Conservation (phyloP, 495 filamentous ascomycete genomes). For the Barbatosphaeria neglecta region DNA sequence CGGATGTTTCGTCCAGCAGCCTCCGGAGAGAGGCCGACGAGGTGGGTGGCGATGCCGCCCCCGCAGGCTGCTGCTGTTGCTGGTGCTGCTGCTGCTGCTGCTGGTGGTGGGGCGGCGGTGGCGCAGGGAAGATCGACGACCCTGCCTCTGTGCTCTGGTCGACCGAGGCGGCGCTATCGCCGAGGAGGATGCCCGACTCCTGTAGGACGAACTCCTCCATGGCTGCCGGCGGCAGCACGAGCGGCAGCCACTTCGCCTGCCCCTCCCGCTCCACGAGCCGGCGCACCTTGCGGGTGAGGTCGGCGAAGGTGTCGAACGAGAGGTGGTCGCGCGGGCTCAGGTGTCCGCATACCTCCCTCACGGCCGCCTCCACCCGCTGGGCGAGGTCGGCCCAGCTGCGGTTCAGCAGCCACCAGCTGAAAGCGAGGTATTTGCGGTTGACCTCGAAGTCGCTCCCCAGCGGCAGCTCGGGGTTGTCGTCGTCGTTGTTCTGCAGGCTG, state of each 20-base stretch:
- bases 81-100: too few relatives aligned
- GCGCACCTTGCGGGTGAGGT: slow-evolving; percentile 66
- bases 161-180: slow-evolving; percentile 27
- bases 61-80: too few relatives aligned
- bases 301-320: slow-evolving; percentile 61
- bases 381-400: slow-evolving; percentile 75
- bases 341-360: slow-evolving; percentile 74
- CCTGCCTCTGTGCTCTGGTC: slow-evolving; percentile 6
- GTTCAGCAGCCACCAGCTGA: slow-evolving; percentile 97
- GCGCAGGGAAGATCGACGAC: too few relatives aligned
- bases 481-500: slow-evolving; percentile 78
- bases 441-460: slow-evolving; percentile 89
- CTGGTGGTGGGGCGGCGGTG: too few relatives aligned
- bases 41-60: slow-evolving; percentile 13
- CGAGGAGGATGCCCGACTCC: slow-evolving; percentile 67
- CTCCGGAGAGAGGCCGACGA: slow-evolving; percentile 54
- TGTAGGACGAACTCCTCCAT: slow-evolving; percentile 72
- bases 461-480: slow-evolving; percentile 63
- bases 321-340: slow-evolving; percentile 84
- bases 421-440: slow-evolving; percentile 85
- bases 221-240: slow-evolving; percentile 65
- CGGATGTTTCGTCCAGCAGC: slow-evolving; percentile 90
- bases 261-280: slow-evolving; percentile 71
- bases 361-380: slow-evolving; percentile 64
- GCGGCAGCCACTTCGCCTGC: slow-evolving; percentile 62